phyloP scores from a whole-genome alignment of 1,284 basidiomycete species.

The Bondarzewia mesenterica region DNA sequence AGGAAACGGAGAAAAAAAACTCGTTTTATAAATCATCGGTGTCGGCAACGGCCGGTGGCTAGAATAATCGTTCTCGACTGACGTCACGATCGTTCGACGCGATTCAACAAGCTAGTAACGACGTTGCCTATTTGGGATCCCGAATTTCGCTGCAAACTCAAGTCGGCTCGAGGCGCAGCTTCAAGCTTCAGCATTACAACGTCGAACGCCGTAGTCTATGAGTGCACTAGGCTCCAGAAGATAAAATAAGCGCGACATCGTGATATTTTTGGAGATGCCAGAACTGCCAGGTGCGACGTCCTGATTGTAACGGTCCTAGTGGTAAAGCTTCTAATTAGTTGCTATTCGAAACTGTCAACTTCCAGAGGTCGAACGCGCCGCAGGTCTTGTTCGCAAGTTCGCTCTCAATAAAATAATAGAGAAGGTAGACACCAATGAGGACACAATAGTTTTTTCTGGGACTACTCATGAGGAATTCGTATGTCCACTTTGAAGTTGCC shows the following conservation, averaged over 20 bases:
- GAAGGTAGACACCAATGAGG: slow-evolving; percentile 53
- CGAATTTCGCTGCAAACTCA: too few relatives aligned
- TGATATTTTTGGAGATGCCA: slow-evolving; percentile 43
- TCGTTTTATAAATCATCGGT: too few relatives aligned
- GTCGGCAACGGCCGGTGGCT: background rate
- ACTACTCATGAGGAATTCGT: slow-evolving; percentile 60
- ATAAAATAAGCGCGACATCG: background rate
- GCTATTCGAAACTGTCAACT: too few relatives aligned
- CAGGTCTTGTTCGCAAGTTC: slow-evolving; percentile 46
- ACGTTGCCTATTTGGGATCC: too few relatives aligned
- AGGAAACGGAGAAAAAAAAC: background rate
- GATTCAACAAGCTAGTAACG: too few relatives aligned
- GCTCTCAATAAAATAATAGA: slow-evolving; percentile 51
- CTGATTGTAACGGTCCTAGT: too few relatives aligned
- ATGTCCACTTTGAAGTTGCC: slow-evolving; percentile 18
- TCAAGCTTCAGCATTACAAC: background rate
- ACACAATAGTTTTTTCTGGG: slow-evolving; percentile 65
- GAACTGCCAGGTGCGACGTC: slow-evolving; percentile 60
- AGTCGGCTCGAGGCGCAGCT: background rate
- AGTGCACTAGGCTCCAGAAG: background rate
- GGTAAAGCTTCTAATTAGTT: too few relatives aligned
- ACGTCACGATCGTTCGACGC: too few relatives aligned
- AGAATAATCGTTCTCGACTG: too few relatives aligned
- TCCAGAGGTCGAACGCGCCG: slow-evolving; percentile 74
- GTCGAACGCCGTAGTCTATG: too few relatives aligned